Percentiles rank a stretch among this genome's conserved stretches.
Conservation (phyloP, 2,329 filamentous ascomycete genomes). For the Trichophyton simii region DNA sequence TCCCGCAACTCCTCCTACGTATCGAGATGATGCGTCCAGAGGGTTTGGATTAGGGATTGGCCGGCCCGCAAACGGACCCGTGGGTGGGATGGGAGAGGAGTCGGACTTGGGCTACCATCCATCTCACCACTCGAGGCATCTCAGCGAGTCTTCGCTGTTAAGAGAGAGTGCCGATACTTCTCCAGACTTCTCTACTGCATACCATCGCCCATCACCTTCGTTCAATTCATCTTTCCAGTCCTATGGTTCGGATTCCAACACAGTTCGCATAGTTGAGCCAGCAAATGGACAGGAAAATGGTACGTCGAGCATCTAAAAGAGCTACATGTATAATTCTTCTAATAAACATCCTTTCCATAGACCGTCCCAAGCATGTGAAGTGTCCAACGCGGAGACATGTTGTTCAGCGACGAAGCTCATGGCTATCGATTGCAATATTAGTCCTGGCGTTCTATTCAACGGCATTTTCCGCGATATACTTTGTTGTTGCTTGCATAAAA, state of each 20-base stretch:
- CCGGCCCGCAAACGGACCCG: neutral
- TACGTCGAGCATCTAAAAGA: neutral
- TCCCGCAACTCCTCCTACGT: neutral
- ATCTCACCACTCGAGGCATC: neutral
- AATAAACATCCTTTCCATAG: neutral
- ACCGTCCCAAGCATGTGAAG: constrained; percentile 6
- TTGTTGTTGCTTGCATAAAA: constrained; percentile 48
- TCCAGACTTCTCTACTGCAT: neutral
- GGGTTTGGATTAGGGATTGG: neutral
- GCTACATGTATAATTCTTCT: neutral
- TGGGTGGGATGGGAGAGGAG: neutral
- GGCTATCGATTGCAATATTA: constrained; percentile 26
- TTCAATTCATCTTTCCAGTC: neutral
- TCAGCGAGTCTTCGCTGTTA: neutral
- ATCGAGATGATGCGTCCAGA: neutral
- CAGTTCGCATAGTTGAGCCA: neutral
- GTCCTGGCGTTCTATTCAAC: constrained; percentile 29
- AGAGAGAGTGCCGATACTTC: neutral
- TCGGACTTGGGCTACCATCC: neutral
- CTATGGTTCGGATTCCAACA: neutral
- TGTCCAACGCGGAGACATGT: constrained; percentile 23
- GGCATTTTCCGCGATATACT: constrained; percentile 42
- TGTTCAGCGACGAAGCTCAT: constrained; percentile 23
- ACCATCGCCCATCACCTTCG: neutral
- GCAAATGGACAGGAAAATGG: neutral